Percentiles rank a stretch among this genome's conserved stretches.
phyloP scores from a whole-genome alignment of 2,329 filamentous ascomycete genomes.

The Thielaviopsis punctulata region DNA sequence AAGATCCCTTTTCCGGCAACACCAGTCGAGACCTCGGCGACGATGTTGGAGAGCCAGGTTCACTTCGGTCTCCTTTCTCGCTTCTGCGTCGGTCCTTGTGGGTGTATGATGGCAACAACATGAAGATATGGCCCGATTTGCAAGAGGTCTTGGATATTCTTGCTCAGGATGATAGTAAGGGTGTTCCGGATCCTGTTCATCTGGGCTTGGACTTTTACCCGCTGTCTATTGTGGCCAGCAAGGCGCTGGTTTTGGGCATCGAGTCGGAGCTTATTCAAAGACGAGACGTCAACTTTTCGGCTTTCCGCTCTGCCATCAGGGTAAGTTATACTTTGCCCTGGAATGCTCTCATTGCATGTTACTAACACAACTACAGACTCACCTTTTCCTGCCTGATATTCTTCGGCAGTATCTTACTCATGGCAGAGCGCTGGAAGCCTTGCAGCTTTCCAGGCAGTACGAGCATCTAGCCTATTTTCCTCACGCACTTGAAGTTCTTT shows the following conservation, averaged over 20 bases:
- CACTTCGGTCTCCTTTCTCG: not conserved
- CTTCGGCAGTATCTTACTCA: conserved; percentile 62
- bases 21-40: conserved; percentile 1
- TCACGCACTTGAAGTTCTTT: conserved; percentile 77
- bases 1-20: conserved; percentile 41
- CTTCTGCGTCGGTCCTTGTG: conserved; percentile 70
- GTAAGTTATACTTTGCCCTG: conserved; percentile 37
- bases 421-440: conserved; percentile 62
- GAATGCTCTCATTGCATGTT: not conserved
- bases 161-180: conserved; percentile 45
- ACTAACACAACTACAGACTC: conserved; percentile 39
- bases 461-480: conserved; percentile 79
- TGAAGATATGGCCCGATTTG: conserved; percentile 80
- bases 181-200: conserved; percentile 56
- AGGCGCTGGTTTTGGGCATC: conserved; percentile 77
- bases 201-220: conserved; percentile 92
- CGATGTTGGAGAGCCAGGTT: conserved; percentile 6
- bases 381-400: conserved; percentile 80
- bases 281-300: conserved; percentile 78
- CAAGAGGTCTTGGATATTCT: conserved; percentile 64
- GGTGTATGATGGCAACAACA: conserved; percentile 77
- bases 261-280: conserved; percentile 89
- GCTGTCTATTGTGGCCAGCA: conserved; percentile 68
- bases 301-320: conserved; percentile 72
- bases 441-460: conserved; percentile 71